Base-by-base conservation (phyloP, 2,329 filamentous ascomycete genomes). In the Zymoseptoria brevis region DNA sequence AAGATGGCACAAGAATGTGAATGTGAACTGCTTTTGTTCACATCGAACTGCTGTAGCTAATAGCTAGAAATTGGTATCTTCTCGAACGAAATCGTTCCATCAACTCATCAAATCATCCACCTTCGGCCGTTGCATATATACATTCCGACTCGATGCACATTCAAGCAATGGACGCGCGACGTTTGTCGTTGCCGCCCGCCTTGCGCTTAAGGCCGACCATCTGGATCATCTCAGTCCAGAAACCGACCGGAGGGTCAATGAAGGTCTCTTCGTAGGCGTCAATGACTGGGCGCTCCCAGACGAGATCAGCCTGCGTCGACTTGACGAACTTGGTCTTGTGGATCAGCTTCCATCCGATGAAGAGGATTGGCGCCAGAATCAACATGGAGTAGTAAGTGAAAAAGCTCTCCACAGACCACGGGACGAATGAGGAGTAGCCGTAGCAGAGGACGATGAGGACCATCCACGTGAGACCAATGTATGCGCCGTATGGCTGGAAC, bases 291-390 rank as follows among this genome's bases (percentile, higher is more conserved):
- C 79, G 76, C 61, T 87, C 81, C 83, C 83, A 87, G 19, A 84
- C 74, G 2, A 87, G 75, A 66, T 87, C 84, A 3, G 78, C 77
- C 67, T 88, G 80, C 8, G 74, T 68, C 0, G 84, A 74, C 1
- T 73, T 72, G 16, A 85, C 74, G 57, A 83, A 75, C 60, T 76
- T 79, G 4, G 86, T 88, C 55, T 75, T 75, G 75, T 87, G 83
- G 71, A 85, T 21, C 0, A 88, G 3, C 74, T 89, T 89, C 85
- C 85, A 89, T 67, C 75, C 75, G 51, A 80, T 54, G 71, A 80
- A 87, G 8, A 82, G 71, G 49, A 82, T 65, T 3, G 80, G 77
- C 0, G 79, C 78, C 22, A 85, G 72, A 13, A 84, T 71, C 60
- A 81, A 74, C 80, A 84, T 83, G 26, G 79, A 80, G 71, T 83